Evolutionary conservation across 2,329 filamentous ascomycete genomes (phyloP).

Genomic region (Xylariaceae sp.): DNA sequence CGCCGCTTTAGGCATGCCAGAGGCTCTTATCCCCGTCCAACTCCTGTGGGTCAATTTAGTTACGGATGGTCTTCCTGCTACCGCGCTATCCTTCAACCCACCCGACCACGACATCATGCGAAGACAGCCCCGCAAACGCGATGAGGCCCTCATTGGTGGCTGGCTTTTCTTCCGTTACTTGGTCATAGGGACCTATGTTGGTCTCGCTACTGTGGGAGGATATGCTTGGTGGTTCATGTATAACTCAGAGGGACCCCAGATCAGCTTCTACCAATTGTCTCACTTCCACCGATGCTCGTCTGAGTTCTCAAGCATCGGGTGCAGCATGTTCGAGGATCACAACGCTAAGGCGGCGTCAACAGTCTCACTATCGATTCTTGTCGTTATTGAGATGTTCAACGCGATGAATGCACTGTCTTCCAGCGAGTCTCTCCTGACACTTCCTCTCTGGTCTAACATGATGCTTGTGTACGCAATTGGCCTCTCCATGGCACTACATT

Average conservation of each 20-base stretch:
- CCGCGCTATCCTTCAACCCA: constrained; percentile 95
- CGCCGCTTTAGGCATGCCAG: constrained; percentile 92
- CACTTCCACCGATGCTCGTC: constrained; percentile 92
- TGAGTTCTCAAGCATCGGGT: constrained; percentile 84
- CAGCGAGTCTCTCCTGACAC: constrained; percentile 86
- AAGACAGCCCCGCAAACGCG: constrained; percentile 82
- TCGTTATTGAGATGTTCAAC: constrained; percentile 99
- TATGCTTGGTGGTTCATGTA: constrained; percentile 99
- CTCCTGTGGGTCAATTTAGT: constrained; percentile 98
- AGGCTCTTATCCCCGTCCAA: constrained; percentile 94
- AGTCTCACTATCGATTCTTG: constrained; percentile 83
- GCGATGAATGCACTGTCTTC: constrained; percentile 97
- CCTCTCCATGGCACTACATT: constrained; percentile 91
- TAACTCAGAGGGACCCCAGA: constrained; percentile 84
- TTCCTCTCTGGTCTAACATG: constrained; percentile 98
- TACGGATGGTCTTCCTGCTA: constrained; percentile 93
- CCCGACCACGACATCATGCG: constrained; percentile 99
- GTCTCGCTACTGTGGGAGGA: constrained; percentile 87
- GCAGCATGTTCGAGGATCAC: constrained; percentile 83
- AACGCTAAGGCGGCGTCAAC: constrained; percentile 89
- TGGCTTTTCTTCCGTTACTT: constrained; percentile 99
- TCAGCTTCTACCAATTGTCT: constrained; percentile 81
- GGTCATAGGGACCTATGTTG: constrained; percentile 92
- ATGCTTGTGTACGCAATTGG: constrained; percentile 94
- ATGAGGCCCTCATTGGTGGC: constrained; percentile 86